phyloP scores from a whole-genome alignment of 1,284 basidiomycete species.

The Leucoagaricus sp. region DNA sequence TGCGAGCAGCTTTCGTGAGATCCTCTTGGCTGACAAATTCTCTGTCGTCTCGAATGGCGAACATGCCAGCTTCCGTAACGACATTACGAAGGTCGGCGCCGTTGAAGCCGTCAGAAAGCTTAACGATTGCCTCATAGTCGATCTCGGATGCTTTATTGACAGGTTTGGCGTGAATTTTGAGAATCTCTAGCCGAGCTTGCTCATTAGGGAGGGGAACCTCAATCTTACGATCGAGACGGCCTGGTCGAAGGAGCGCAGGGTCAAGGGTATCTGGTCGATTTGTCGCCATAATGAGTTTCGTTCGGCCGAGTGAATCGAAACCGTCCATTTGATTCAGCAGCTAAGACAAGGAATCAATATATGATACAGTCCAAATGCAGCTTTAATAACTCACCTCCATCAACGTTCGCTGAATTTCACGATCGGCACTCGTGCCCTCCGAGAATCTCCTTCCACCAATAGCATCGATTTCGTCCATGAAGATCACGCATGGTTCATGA shows the following conservation, averaged over 20 bases:
- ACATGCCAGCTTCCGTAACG: conserved; percentile 98
- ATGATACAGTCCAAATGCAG: background rate
- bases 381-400: conserved; percentile 86
- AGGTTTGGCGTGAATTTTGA: conserved; percentile 95
- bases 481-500: conserved; percentile 99
- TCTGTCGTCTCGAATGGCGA: conserved; percentile 96
- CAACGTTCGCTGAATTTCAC: conserved; percentile 97
- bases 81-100: conserved; percentile 97
- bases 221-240: conserved; percentile 96
- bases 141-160: conserved; percentile 96
- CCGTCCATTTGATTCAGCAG: conserved; percentile 99
- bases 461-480: conserved; percentile 99
- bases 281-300: conserved; percentile 99
- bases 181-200: conserved; percentile 91
- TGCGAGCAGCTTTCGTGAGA: conserved; percentile 96
- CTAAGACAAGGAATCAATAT: conserved; percentile 40
- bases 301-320: conserved; percentile 94
- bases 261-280: conserved; percentile 97
- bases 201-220: conserved; percentile 99
- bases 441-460: conserved; percentile 95
- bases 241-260: conserved; percentile 94
- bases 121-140: conserved; percentile 96
- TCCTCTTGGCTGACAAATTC: conserved; percentile 95
- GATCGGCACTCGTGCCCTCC: conserved; percentile 98
- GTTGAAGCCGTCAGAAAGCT: conserved; percentile 94